Evolutionary conservation across 2,329 filamentous ascomycete species (phyloP).

Genomic region (Diaporthe humulicola): DNA sequence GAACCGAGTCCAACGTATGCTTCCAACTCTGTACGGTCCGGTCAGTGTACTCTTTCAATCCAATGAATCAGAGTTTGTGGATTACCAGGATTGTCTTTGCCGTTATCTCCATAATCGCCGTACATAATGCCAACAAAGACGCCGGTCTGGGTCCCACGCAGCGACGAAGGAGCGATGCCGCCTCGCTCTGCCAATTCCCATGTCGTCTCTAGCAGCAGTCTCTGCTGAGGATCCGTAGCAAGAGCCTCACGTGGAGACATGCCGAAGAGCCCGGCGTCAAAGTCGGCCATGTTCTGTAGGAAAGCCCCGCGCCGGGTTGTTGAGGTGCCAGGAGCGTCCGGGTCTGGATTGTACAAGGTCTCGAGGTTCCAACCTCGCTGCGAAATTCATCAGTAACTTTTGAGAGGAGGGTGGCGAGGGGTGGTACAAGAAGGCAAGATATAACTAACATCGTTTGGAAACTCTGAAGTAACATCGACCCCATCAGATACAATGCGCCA

Average conservation of each 20-base stretch:
- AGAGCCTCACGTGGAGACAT: constrained; percentile 44
- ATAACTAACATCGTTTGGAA: constrained; percentile 14
- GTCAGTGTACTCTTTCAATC: neutral
- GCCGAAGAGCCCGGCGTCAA: constrained; percentile 47
- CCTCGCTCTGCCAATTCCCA: constrained; percentile 44
- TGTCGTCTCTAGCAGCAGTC: constrained; percentile 42
- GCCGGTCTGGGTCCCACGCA: constrained; percentile 44
- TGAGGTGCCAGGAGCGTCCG: constrained; percentile 40
- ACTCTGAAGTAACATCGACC: constrained; percentile 29
- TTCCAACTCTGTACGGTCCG: neutral
- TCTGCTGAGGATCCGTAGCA: constrained; percentile 39
- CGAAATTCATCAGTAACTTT: neutral
- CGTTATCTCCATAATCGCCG: constrained; percentile 43
- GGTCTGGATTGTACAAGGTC: constrained; percentile 27
- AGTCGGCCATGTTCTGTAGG: constrained; percentile 31
- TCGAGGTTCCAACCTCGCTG: constrained; percentile 24
- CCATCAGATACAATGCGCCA: constrained; percentile 19
- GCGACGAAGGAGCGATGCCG: constrained; percentile 40
- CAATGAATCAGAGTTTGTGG: neutral
- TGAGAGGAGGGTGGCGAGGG: too few relatives aligned
- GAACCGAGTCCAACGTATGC: constrained; percentile 20
- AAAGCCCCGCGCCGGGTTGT: constrained; percentile 13
- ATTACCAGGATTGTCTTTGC: neutral
- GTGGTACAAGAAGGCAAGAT: too few relatives aligned
- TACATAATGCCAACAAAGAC: constrained; percentile 46